A percentile compares a stretch with the other conserved stretches of the same genome.
Evolutionary conservation across 163 green algal genomes (phyloP).

Genomic region (Scenedesmus sp.): DNA sequence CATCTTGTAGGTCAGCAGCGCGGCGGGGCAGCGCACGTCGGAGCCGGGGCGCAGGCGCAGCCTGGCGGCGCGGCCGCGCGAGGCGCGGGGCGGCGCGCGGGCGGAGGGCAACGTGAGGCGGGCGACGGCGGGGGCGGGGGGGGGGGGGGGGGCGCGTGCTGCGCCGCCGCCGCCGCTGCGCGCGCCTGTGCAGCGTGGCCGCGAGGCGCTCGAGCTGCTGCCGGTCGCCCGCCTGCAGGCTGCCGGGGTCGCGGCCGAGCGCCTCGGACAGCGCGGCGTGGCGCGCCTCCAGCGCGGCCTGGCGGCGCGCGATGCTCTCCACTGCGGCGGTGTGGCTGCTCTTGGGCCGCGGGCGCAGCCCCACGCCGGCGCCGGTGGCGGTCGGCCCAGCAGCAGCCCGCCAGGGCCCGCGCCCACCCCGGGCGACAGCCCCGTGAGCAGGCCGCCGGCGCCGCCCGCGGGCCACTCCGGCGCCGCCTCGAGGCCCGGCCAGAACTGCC

Average conservation of each 20-base stretch:
- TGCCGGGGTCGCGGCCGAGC: conserved; percentile 38
- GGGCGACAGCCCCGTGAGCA: conserved; percentile 14
- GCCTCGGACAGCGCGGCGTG: conserved; percentile 40
- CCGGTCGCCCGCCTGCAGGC: conserved; percentile 45
- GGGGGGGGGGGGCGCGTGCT: too few species aligned
- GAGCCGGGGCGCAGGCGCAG: conserved; percentile 13
- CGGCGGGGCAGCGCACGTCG: conserved; percentile 35
- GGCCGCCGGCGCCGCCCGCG: not conserved
- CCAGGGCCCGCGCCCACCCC: conserved; percentile 16
- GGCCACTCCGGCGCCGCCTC: too few species aligned
- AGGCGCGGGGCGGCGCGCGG: too few species aligned
- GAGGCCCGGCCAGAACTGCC: not conserved
- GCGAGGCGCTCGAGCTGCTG: conserved; percentile 53
- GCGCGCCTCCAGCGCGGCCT: conserved; percentile 33
- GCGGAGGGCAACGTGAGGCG: too few species aligned
- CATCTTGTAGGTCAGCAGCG: conserved; percentile 44
- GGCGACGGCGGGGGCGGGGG: too few species aligned
- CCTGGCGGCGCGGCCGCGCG: too few species aligned
- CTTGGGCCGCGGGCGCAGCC: conserved; percentile 23
- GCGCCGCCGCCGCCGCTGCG: too few species aligned
- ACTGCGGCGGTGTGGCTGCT: conserved; percentile 38
- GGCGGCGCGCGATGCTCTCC: conserved; percentile 21
- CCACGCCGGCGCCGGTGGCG: not conserved
- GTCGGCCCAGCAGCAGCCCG: conserved; percentile 2
- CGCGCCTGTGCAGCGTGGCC: conserved; percentile 36